Evolutionary conservation across 805 yeast species (phyloP).

Genomic region (Candida coleopterorum): DNA sequence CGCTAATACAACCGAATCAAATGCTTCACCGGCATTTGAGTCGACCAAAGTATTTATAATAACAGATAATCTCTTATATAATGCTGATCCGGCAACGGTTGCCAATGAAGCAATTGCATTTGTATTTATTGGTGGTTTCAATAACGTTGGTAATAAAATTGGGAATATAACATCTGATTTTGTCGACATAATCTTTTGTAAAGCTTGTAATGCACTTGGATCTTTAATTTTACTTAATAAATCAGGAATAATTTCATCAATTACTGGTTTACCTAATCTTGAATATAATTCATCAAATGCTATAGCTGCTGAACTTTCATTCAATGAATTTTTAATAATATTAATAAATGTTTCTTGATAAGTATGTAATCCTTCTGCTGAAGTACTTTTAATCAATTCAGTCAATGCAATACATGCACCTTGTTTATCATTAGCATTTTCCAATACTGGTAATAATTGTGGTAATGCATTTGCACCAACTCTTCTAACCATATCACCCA

Average conservation of each 20-base stretch:
- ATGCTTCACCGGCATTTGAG: slow-evolving; percentile 50
- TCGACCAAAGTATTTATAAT: slow-evolving; percentile 73
- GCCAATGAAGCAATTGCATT: slow-evolving; percentile 89
- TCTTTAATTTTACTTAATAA: slow-evolving; percentile 66
- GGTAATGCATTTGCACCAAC: slow-evolving; percentile 86
- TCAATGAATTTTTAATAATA: slow-evolving; percentile 73
- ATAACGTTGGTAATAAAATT: slow-evolving; percentile 77
- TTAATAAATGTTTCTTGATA: slow-evolving; percentile 67
- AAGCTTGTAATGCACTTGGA: slow-evolving; percentile 80
- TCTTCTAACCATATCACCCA: slow-evolving; percentile 92
- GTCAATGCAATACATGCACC: slow-evolving; percentile 94
- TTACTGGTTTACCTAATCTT: slow-evolving; percentile 75
- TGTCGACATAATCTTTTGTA: slow-evolving; percentile 87
- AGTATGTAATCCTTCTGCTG: slow-evolving; percentile 52
- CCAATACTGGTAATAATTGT: slow-evolving; percentile 80
- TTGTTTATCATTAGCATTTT: slow-evolving; percentile 84
- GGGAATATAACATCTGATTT: slow-evolving; percentile 93
- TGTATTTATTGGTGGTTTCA: slow-evolving; percentile 74
- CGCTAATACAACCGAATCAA: slow-evolving; percentile 65
- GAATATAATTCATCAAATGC: slow-evolving; percentile 87
- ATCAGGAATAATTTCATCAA: slow-evolving; percentile 85
- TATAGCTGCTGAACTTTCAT: slow-evolving; percentile 83
- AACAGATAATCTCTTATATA: slow-evolving; percentile 65
- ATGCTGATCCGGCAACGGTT: slow-evolving; percentile 81
- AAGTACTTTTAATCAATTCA: slow-evolving; percentile 77